Evolutionary conservation across 805 yeast species (phyloP), one percentile per base, ranked within the genome.

Genomic region (Lipomyces kockii): DNA sequence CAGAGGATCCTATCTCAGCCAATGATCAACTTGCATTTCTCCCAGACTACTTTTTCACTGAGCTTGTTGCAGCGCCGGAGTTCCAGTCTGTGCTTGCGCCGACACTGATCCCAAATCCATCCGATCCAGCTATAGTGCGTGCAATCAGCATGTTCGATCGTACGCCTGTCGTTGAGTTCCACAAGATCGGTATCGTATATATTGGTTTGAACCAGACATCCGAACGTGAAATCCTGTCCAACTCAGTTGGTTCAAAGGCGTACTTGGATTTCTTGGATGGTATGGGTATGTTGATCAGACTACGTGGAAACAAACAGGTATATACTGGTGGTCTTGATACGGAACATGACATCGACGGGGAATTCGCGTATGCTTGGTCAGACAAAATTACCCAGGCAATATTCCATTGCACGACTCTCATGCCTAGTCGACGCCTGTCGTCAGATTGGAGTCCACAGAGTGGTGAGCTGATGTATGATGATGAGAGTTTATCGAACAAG

Each of bases 301-400:
- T 92, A 61, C 84, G 84, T 67, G 84, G 82, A 6, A 85, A 87
- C 72, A 80, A 80, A 43, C 80, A 83, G 52, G 80, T 83, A n/a
- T 85, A 86, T 65, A 86, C 87, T 22, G 97, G 97, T 11, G 97
- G 97, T 0, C 81, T 92, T 37, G 97, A 91, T 72, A 86, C 87
- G 0, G 88, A 83, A 60, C 83, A 83, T 67, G 89, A 89, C 71
- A 75, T 81, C 5, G 97, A 91, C 78, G 97, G 97, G 7, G 86
- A 89, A 67, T 88, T 80, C 74, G 91, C 95, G 0, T 79, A 88
- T 63, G 85, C 86, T 60, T 90, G 94, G 92, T 83, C 84, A 60
- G 90, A 89, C 70, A 87, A 88, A 74, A 85, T 85, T 43, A 82
- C 87, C 0, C 97, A 91, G 73, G 78, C 91, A 54, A 84, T 91